phyloP scores from a whole-genome alignment of 139 green algal species.

The Tetraselmis striata region DNA sequence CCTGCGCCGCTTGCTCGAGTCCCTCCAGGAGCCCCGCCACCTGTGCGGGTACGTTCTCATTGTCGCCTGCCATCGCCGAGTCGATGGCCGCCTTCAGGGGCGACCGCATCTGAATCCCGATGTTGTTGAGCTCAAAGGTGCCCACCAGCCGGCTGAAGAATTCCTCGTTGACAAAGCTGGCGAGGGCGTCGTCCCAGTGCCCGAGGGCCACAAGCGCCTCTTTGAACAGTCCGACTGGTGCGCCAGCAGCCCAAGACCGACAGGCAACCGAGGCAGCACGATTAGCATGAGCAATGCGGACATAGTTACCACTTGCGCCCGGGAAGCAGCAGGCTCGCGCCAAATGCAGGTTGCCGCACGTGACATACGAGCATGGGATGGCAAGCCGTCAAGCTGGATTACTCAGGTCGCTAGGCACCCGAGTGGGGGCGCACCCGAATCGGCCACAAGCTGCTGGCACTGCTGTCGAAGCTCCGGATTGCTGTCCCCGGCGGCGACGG shows the following conservation, averaged over 20 bases:
- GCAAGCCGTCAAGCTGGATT: too few species aligned
- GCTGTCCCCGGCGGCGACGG: neutral
- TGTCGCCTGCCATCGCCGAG: neutral
- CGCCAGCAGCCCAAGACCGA: too few species aligned
- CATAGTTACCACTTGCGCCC: too few species aligned
- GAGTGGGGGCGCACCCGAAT: neutral
- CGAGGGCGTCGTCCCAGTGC: neutral
- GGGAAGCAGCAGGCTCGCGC: too few species aligned
- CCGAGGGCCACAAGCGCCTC: neutral
- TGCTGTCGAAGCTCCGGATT: neutral
- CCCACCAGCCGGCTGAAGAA: neutral
- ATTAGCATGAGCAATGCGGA: too few species aligned
- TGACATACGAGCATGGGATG: too few species aligned
- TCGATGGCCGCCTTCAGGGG: neutral
- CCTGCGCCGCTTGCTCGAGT: neutral
- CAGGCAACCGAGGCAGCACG: too few species aligned
- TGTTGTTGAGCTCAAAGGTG: neutral
- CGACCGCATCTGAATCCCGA: neutral
- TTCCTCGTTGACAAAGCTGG: neutral
- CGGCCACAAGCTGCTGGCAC: neutral
- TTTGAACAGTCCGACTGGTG: neutral
- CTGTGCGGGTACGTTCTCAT: neutral
- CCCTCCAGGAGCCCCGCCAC: neutral
- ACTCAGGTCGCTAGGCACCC: too few species aligned
- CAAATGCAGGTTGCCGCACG: too few species aligned